Conservation (phyloP, 1,284 basidiomycete genomes). For the Trametes hirsuta region DNA sequence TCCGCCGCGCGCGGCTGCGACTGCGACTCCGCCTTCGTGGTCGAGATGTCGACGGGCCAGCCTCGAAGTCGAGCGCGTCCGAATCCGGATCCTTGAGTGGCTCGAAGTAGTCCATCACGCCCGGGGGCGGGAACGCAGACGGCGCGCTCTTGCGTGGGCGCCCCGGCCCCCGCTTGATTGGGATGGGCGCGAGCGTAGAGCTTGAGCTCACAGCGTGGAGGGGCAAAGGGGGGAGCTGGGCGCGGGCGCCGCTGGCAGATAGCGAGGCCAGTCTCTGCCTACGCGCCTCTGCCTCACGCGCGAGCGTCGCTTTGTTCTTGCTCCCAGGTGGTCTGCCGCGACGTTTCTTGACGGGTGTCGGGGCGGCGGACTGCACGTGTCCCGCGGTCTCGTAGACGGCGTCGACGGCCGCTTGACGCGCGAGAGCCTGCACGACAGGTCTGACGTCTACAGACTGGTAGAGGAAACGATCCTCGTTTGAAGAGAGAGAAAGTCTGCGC, state of each 20-base stretch:
- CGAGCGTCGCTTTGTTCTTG: conserved; percentile 19
- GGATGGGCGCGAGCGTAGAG: background rate
- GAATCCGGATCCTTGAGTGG: conserved; percentile 18
- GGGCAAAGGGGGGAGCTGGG: too few species aligned
- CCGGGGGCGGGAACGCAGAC: background rate
- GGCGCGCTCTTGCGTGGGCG: conserved; percentile 20
- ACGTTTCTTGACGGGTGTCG: background rate
- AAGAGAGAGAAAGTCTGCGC: background rate
- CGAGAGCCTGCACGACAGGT: background rate
- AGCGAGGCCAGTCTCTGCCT: background rate
- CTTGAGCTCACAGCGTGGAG: too few species aligned
- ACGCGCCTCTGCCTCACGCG: conserved; percentile 12
- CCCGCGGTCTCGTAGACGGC: background rate
- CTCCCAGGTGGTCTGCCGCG: conserved; percentile 19
- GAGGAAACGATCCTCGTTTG: background rate
- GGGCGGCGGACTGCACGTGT: background rate
- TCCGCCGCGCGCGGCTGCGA: background rate
- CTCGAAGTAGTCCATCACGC: conserved; percentile 15
- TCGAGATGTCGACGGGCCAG: background rate
- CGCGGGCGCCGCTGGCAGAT: background rate
- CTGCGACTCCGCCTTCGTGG: background rate
- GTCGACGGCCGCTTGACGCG: conserved; percentile 4
- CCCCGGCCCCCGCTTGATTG: conserved; percentile 16
- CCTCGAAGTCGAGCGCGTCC: background rate
- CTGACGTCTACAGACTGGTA: conserved; percentile 10